Base-by-base conservation (phyloP, 495 filamentous ascomycete genomes). In the Clohesyomyces aquaticus region DNA sequence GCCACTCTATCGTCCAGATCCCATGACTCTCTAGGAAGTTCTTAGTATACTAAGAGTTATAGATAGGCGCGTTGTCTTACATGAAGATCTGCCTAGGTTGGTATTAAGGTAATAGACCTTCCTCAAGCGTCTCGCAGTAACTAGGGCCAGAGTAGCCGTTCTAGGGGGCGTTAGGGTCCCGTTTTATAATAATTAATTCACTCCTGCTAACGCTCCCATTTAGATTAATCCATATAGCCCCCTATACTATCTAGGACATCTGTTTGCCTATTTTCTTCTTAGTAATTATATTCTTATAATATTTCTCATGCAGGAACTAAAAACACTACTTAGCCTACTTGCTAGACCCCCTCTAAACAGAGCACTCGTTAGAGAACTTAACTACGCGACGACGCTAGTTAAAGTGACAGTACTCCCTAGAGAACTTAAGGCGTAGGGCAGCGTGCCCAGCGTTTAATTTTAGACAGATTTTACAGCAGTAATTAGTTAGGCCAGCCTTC, bases 371-470 rank as follows among this genome's bases (percentile, higher is more conserved):
- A n/a, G n/a, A n/a, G n/a, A n/a, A n/a, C n/a, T n/a, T n/a, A n/a
- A n/a, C n/a, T n/a, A n/a, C 42, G 4, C 42, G 4, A 14, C 42
- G n/a, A n/a, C 42, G 42, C 42, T 46, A 46, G 4, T n/a, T 46
- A 46, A 46, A 46, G 16, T 46, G 3, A 3, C 42, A 46, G 42
- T 46, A n/a, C 42, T 46, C 42, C 14, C 42, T 46, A 46, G 42
- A 4, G 22, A 46, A 46, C 42, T 3, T 46, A 46, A 46, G 42
- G 42, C 42, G 42, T n/a, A 46, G 16, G n/a, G 14, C 4, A 4
- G 42, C 42, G 14, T 16, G 14, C n/a, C 42, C 14, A 14, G n/a
- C 4, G 4, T 4, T 46, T 46, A 46, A 46, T 46, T 46, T 46
- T 4, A 19, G 42, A 14, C 42, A 18, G 16, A 18, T 46, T 46